A percentile compares a stretch with the other conserved stretches of the same genome.
Conservation (phyloP, 2,329 filamentous ascomycete genomes). For the Leptographium lundbergii region DNA sequence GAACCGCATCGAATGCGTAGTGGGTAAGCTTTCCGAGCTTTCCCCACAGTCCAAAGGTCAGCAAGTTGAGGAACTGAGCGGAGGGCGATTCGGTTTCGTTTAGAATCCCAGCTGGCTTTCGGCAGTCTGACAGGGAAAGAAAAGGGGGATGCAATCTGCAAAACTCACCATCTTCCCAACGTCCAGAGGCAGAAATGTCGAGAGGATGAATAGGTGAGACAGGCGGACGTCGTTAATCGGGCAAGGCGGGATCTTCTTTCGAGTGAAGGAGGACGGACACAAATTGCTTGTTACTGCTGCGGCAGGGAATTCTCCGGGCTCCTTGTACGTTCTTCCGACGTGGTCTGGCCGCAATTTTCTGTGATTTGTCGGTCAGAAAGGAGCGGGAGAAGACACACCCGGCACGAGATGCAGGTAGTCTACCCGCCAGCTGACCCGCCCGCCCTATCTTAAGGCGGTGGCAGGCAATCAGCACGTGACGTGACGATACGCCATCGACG, state of each 20-base stretch:
- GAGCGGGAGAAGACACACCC: neutral
- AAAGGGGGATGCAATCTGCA: constrained; percentile 6
- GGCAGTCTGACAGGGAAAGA: constrained; percentile 4
- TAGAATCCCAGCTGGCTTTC: constrained; percentile 22
- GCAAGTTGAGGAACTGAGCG: constrained; percentile 49
- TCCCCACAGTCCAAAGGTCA: constrained; percentile 55
- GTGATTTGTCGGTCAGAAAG: constrained; percentile 4
- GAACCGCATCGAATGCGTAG: constrained; percentile 91
- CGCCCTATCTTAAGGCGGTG: neutral
- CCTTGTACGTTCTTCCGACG: neutral
- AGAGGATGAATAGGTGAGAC: constrained; percentile 1
- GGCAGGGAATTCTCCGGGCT: neutral
- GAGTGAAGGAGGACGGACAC: neutral
- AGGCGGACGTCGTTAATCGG: constrained; percentile 1
- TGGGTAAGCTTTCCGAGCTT: constrained; percentile 90
- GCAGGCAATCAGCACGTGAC: neutral
- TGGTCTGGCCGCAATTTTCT: neutral
- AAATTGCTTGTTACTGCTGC: neutral
- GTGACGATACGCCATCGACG: neutral
- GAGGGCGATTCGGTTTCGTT: constrained; percentile 16
- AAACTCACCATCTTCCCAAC: neutral
- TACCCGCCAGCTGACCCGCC: neutral
- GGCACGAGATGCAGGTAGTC: too few species aligned
- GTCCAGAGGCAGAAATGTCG: neutral
- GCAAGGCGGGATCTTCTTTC: neutral